These are phyloP conservation scores for Apiotrichum montevideense DNA, from an alignment of 1,284 basidiomycete species.

Conservation along the genomic window DNA sequence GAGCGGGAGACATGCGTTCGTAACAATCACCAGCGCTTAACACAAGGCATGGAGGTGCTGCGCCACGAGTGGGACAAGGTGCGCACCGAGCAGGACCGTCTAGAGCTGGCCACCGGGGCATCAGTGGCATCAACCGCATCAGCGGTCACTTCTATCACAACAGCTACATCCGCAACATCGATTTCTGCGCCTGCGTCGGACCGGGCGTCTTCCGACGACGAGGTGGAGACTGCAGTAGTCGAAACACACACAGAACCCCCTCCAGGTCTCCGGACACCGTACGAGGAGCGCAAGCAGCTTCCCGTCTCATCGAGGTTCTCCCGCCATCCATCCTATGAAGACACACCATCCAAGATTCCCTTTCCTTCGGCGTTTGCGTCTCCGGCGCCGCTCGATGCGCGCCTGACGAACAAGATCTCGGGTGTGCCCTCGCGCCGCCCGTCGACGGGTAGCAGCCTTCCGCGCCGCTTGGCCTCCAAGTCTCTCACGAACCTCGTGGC, in stretches of 20 bases:
- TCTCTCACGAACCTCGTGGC: conserved; percentile 40
- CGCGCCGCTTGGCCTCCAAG: conserved; percentile 26
- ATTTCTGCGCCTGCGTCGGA: background rate
- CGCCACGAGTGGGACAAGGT: conserved; percentile 51
- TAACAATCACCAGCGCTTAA: conserved; percentile 61
- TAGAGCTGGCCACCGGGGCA: conserved; percentile 18
- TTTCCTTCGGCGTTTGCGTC: conserved; percentile 18
- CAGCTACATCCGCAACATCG: background rate
- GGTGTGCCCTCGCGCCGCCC: background rate
- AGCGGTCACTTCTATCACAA: background rate
- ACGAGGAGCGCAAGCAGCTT: conserved; percentile 35
- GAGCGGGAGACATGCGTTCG: conserved; percentile 61
- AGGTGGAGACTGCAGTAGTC: background rate
- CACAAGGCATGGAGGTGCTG: conserved; percentile 58
- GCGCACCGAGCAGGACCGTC: conserved; percentile 53
- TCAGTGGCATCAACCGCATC: background rate
- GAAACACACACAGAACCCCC: background rate
- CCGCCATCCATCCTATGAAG: conserved; percentile 28
- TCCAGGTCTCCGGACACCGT: conserved; percentile 16
- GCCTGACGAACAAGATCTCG: conserved; percentile 8
- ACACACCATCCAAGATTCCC: conserved; percentile 45
- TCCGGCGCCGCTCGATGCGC: conserved; percentile 7
- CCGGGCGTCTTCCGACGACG: background rate
- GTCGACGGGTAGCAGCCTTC: background rate
- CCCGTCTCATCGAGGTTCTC: conserved; percentile 21